These are phyloP conservation scores for Rhodotorula graminis DNA, from an alignment of 768 basidiomycete genomes.

Conservation along the genomic window DNA sequence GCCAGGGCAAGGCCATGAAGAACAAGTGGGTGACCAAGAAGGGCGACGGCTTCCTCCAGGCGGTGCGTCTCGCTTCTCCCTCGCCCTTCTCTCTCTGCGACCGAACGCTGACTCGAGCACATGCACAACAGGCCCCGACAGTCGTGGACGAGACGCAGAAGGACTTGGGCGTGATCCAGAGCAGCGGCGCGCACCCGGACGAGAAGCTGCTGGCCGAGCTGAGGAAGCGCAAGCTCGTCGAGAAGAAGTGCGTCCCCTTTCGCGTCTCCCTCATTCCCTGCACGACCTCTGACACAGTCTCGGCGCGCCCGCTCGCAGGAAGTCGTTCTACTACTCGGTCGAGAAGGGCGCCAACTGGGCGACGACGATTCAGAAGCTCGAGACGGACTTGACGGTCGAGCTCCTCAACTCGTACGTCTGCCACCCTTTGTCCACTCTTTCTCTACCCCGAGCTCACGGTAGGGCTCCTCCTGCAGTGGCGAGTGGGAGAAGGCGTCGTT, in stretches of 20 bases:
- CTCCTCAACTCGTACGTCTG: constrained; percentile 79
- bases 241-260: constrained; percentile 61
- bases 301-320: constrained; percentile 56
- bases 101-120: background rate
- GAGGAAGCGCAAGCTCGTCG: constrained; percentile 81
- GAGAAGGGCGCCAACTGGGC: constrained; percentile 79
- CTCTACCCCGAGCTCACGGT: background rate
- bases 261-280: no score
- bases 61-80: constrained; percentile 55
- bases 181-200: constrained; percentile 65
- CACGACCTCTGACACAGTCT: background rate
- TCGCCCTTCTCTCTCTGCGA: background rate
- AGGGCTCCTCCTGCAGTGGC: constrained; percentile 55
- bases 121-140: constrained; percentile 56
- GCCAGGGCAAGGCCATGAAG: constrained; percentile 93
- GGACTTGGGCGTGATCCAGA: constrained; percentile 67
- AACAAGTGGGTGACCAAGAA: constrained; percentile 94
- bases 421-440: no score
- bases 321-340: constrained; percentile 90
- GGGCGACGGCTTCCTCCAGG: constrained; percentile 72
- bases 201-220: constrained; percentile 81
- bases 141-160: constrained; percentile 71
- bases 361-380: constrained; percentile 83
- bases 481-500: constrained; percentile 87
- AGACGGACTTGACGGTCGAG: constrained; percentile 93